Base-by-base conservation (phyloP, 768 basidiomycete genomes). In the Leccinellum rugosiceps region DNA sequence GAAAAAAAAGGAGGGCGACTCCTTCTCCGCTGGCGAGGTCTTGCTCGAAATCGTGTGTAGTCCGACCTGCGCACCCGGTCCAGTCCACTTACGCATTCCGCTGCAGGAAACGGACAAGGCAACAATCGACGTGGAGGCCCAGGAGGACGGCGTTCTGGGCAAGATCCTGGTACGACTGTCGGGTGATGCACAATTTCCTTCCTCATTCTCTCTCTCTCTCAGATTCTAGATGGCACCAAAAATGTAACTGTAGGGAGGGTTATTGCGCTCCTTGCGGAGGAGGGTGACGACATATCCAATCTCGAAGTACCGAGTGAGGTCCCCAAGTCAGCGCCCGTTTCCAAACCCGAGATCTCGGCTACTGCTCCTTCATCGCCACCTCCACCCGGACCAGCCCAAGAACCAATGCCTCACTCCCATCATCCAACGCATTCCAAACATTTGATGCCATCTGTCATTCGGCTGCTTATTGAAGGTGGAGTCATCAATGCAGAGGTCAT, bases 61-160 rank as follows among this genome's bases (percentile, higher is more conserved):
- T 26, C 49, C 30, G 45, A 56, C 50, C 52, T 54, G 47, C 50
- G 26, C 19, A 46, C 44, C 28, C 41, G 14, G 32, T 17, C 38
- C 50, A 54, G 6, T 45, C 48, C n/a, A 21, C 55, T 56, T 43
- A 19, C 19, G 1, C 19, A 11, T 60, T 45, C 30, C 26, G 30
- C 54, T 54, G 56, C 73, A 94, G 92, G 92, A 94, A 80, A 94
- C 92, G 44, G 92, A 94, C 80, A 93, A 93, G 74, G 91, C 96
- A 15, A 95, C 94, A 2, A 97, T 98, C 68, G 97, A 99, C 71
- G 96, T 99, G 7, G 97, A 99, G 75, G 94, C 97, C 14, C 95
- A 95, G 74, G 96, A 98, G 30, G 95, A 98, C 66, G 97, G 97
- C 61, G 74, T 98, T 15, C 75, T 99, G 69, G 95, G 89, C 55